These are phyloP conservation scores for Dendrothele bispora DNA, from an alignment of 768 basidiomycete species.

Conservation along the genomic window DNA sequence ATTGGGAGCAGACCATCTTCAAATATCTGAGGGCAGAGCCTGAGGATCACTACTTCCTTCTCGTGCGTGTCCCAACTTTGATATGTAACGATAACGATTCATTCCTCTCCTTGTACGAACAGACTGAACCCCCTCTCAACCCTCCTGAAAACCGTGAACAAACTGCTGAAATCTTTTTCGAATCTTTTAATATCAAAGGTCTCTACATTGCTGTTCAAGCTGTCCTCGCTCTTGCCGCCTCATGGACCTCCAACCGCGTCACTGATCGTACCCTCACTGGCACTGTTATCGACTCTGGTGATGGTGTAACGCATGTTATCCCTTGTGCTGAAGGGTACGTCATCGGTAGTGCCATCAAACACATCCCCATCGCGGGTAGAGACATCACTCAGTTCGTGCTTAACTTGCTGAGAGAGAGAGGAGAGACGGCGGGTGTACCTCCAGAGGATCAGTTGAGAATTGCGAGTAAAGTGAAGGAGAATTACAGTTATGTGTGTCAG, in stretches of 20 bases:
- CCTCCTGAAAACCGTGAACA: conserved; percentile 98
- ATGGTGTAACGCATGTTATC: conserved; percentile 99
- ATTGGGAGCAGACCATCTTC: conserved; percentile 99
- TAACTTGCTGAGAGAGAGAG: conserved; percentile 92
- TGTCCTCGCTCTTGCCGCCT: conserved; percentile 95
- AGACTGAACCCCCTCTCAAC: conserved; percentile 99
- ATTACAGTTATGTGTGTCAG: conserved; percentile 97
- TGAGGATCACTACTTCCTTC: conserved; percentile 96
- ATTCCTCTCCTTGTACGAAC: neutral
- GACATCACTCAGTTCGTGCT: conserved; percentile 97
- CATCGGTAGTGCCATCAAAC: conserved; percentile 98
- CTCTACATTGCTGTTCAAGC: conserved; percentile 99
- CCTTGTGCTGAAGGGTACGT: conserved; percentile 97
- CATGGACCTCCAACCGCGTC: conserved; percentile 91
- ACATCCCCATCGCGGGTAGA: conserved; percentile 97
- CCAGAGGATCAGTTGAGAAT: conserved; percentile 93
- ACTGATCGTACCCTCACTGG: conserved; percentile 92
- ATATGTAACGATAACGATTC: neutral
- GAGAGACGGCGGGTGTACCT: conserved; percentile 87
- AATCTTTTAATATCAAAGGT: conserved; percentile 99
- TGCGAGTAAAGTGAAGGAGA: conserved; percentile 95
- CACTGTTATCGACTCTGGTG: conserved; percentile 98
- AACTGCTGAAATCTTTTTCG: conserved; percentile 99
- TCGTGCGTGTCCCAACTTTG: conserved; percentile 55
- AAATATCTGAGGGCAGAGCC: conserved; percentile 98